Conservation (phyloP, 129 eudicot genomes). For the Pseudognaphalium luteoalbum region DNA sequence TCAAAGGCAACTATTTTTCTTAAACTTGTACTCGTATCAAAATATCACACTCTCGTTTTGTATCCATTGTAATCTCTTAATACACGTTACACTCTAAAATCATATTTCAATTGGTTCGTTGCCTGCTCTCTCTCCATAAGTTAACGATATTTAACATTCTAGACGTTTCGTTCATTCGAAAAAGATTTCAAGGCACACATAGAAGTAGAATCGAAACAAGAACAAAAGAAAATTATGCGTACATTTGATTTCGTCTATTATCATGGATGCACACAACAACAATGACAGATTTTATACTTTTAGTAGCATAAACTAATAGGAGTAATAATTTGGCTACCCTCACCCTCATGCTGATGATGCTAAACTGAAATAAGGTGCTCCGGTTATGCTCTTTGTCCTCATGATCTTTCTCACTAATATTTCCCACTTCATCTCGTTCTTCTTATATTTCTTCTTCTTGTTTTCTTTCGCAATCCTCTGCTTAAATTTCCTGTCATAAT, state of each 20-base stretch:
- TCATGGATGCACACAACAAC: constrained; percentile 14
- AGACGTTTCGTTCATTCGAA: constrained; percentile 25
- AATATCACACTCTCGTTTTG: no score
- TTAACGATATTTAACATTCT: background rate
- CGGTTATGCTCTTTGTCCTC: constrained; percentile 86
- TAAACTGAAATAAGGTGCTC: constrained; percentile 79
- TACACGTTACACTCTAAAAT: no score
- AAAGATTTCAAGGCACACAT: constrained; percentile 17
- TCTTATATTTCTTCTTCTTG: constrained; percentile 51
- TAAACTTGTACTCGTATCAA: no score
- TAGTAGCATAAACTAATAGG: background rate
- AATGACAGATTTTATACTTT: constrained; percentile 13
- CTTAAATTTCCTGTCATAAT: constrained; percentile 52
- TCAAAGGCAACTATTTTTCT: no score
- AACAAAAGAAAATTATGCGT: constrained; percentile 1
- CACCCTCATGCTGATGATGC: constrained; percentile 37
- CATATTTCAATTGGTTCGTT: no score
- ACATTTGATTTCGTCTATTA: constrained; percentile 5
- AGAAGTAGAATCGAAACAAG: constrained; percentile 22
- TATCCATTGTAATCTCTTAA: no score
- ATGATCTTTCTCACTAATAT: constrained; percentile 76
- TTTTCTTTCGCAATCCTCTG: constrained; percentile 37
- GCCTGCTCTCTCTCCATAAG: no score
- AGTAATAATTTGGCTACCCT: constrained; percentile 1
- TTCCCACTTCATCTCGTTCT: constrained; percentile 82